Evolutionary conservation across 768 basidiomycete species (phyloP).

Genomic region (Candolleomyces eurysporus): DNA sequence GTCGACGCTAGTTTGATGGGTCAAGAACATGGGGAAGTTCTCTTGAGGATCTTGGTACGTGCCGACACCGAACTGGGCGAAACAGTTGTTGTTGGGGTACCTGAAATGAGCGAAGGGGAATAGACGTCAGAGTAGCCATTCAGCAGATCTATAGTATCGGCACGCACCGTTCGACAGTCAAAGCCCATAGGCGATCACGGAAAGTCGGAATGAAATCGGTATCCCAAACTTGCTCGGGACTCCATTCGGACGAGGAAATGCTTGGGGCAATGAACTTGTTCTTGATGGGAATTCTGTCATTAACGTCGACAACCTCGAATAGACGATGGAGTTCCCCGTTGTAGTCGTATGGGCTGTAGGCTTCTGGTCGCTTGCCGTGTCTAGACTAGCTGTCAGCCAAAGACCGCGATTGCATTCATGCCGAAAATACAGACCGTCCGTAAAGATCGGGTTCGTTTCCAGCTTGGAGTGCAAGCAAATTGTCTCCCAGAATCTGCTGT

Average conservation of each 20-base stretch:
- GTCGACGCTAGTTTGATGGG: constrained; percentile 50
- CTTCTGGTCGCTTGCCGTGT: constrained; percentile 30
- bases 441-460: constrained; percentile 70
- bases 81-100: constrained; percentile 57
- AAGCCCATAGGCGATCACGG: constrained; percentile 35
- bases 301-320: constrained; percentile 20
- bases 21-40: constrained; percentile 59
- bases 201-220: constrained; percentile 48
- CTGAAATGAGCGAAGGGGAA: constrained; percentile 12
- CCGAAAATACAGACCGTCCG: constrained; percentile 11
- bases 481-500: constrained; percentile 64
- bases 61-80: constrained; percentile 35
- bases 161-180: constrained; percentile 57
- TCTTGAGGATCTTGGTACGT: constrained; percentile 36
- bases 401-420: background rate
- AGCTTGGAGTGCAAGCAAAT: constrained; percentile 66
- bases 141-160: background rate
- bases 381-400: constrained; percentile 10
- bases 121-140: background rate
- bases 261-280: constrained; percentile 57
- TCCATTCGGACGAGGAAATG: constrained; percentile 51
- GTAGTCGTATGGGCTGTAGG: constrained; percentile 19
- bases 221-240: constrained; percentile 41
- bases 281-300: constrained; percentile 24
- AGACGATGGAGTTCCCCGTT: constrained; percentile 9